These are phyloP conservation scores for Ogataea pini DNA, from an alignment of 805 yeast species.

Conservation along the genomic window DNA sequence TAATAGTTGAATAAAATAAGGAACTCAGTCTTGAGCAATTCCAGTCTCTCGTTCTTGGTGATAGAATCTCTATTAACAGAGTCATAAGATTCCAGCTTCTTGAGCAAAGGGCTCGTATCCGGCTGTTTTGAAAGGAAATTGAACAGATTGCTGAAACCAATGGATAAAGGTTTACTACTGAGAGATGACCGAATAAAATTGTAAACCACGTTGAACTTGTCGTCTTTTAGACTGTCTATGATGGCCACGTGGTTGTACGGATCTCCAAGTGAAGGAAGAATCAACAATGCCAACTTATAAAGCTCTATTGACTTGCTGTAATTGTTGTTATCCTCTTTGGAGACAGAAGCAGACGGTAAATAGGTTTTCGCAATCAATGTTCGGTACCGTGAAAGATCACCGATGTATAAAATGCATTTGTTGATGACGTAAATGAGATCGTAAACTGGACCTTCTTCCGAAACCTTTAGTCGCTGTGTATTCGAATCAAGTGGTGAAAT, in stretches of 20 bases:
- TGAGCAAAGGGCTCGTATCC: conserved; percentile 30
- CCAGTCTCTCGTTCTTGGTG: conserved; percentile 37
- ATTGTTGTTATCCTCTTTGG: conserved; percentile 41
- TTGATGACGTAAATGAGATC: conserved; percentile 45
- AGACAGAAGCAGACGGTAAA: conserved; percentile 32
- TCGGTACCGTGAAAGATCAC: conserved; percentile 60
- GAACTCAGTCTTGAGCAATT: conserved; percentile 35
- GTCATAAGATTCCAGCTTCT: conserved; percentile 30
- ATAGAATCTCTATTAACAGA: conserved; percentile 27
- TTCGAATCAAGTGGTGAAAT: conserved; percentile 3
- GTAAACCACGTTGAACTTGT: conserved; percentile 48
- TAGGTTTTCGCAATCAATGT: conserved; percentile 48
- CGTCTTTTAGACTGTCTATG: conserved; percentile 50
- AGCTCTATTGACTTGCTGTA: conserved; percentile 46
- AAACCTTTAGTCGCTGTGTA: conserved; percentile 1
- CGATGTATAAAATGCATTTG: conserved; percentile 53
- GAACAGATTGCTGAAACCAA: conserved; percentile 50
- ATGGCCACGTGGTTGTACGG: conserved; percentile 63
- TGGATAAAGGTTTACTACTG: conserved; percentile 49
- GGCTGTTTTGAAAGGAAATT: conserved; percentile 38
- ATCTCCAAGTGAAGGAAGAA: conserved; percentile 70
- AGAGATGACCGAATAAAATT: conserved; percentile 58
- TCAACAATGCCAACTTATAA: conserved; percentile 53
- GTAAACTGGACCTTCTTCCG: conserved; percentile 21
- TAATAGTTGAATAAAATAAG: conserved; percentile 37